These are phyloP conservation scores for Citrullus mucosospermus DNA, from an alignment of 306 rosid species.

Conservation along the genomic window DNA sequence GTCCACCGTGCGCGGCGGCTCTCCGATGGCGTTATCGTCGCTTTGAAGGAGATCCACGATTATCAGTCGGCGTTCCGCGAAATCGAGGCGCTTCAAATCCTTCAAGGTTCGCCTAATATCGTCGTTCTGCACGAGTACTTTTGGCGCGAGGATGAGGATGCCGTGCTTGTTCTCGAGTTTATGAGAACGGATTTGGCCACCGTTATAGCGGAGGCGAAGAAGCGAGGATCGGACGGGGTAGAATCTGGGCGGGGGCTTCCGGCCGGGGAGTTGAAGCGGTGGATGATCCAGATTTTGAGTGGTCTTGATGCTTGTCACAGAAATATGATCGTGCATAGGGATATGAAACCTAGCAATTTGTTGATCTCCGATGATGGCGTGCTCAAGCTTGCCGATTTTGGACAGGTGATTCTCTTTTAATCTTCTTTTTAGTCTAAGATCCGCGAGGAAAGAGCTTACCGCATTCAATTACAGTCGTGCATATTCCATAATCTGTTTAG, in stretches of 20 bases:
- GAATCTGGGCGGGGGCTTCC: slow-evolving; percentile 15
- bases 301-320: slow-evolving; percentile 75
- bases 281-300: slow-evolving; percentile 64
- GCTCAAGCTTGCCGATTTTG: slow-evolving; percentile 81
- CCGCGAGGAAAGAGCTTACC: neutral
- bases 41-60: slow-evolving; percentile 88
- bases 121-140: slow-evolving; percentile 71
- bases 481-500: neutral
- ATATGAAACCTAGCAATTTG: slow-evolving; percentile 70
- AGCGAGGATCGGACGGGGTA: slow-evolving; percentile 16
- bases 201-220: slow-evolving; percentile 46
- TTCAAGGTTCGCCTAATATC: slow-evolving; percentile 44
- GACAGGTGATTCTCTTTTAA: slow-evolving; percentile 45
- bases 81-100: slow-evolving; percentile 59
- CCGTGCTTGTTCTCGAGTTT: slow-evolving; percentile 76
- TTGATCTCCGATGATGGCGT: slow-evolving; percentile 67
- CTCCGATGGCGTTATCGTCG: slow-evolving; percentile 53
- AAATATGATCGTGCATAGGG: slow-evolving; percentile 62
- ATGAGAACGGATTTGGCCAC: slow-evolving; percentile 43
- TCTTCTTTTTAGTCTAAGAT: neutral
- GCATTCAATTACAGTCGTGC: neutral
- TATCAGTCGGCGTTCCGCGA: slow-evolving; percentile 69
- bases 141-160: slow-evolving; percentile 88
- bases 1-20: slow-evolving; percentile 61
- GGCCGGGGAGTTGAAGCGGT: slow-evolving; percentile 50